Base-by-base conservation (phyloP, 345 rosid species). In the Iberis pinnata region DNA sequence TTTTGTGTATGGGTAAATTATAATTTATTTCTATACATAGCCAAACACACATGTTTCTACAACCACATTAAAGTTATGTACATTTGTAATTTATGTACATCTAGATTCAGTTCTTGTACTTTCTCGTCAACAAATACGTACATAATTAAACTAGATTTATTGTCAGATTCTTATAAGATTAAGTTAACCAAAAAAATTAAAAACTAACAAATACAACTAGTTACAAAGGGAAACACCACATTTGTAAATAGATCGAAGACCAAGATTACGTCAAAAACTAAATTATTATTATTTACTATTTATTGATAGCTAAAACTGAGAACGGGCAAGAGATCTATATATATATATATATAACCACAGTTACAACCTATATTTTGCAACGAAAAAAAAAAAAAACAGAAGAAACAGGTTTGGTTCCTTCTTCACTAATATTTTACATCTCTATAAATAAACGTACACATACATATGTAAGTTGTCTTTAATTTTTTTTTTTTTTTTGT, bases 101-200 rank as follows among this genome's bases (percentile, higher is more conserved):
- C 8, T 29, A 29, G 33, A 29, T 7, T 50, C 12, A 43, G 33
- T 33, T 15, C 29, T 12, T 42, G 5, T 22, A 6, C 18, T 43
- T 52, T 13, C n/a, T n/a, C n/a, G n/a, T n/a, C n/a, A n/a, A n/a
- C n/a, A n/a, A n/a, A n/a, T n/a, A n/a, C n/a, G n/a, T 42, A 43
- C n/a, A 46, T 18, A 58, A 37, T 13, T 24, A 2, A 61, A 51
- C 13, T 42, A 43, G 3, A 18, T 18, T 18, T 22, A 40, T 16
- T 38, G 18, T 49, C 41, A 42, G 29, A 26, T 26, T 47, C n/a
- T n/a, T 10, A 48, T n/a, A 41, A 61, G 46, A 62, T 62, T 53
- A 45, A 18, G 29, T 53, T 45, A 52, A 43, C 12, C 18, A 24
- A n/a, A 25, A 44, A 29, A 2, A 26, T 26, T 4, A 4, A 4